A percentile compares a stretch with the other conserved stretches of the same genome.
Evolutionary conservation across 2,329 filamentous ascomycete genomes (phyloP).

Genomic region (Epichloe elymi): DNA sequence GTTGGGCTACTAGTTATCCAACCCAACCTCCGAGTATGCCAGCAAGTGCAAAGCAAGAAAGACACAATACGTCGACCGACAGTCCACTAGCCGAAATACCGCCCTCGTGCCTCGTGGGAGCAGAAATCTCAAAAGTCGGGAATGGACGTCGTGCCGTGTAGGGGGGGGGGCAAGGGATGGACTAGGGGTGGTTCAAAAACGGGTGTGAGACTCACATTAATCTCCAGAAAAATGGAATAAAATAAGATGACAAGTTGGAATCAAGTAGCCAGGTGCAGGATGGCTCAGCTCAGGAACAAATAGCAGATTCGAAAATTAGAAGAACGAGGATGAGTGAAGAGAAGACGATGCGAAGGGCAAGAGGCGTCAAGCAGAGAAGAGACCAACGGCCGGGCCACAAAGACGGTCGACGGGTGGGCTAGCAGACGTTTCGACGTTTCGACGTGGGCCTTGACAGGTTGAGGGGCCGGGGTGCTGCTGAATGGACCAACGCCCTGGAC

Average conservation of each 20-base stretch:
- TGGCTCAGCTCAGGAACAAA: not conserved
- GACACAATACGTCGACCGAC: not conserved
- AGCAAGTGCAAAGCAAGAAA: not conserved
- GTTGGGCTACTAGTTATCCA: too few relatives aligned
- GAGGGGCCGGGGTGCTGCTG: not conserved
- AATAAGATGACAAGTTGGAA: not conserved
- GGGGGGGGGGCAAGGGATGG: slow-evolving; percentile 10
- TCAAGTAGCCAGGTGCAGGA: not conserved
- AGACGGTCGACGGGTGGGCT: slow-evolving; percentile 1
- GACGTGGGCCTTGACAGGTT: slow-evolving; percentile 1
- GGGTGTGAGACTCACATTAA: slow-evolving; percentile 22
- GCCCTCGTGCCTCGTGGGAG: not conserved
- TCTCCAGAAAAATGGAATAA: slow-evolving; percentile 11
- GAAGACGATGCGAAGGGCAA: not conserved
- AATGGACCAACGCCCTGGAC: not conserved
- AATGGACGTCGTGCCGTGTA: not conserved
- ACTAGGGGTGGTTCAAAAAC: slow-evolving; percentile 8
- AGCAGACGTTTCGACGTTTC: not conserved
- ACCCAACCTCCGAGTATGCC: too few relatives aligned
- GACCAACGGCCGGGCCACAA: slow-evolving; percentile 3
- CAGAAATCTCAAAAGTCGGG: not conserved
- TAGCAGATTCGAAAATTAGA: not conserved
- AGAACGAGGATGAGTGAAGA: not conserved
- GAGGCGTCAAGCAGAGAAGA: slow-evolving; percentile 1
- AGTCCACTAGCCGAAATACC: not conserved